A percentile compares a stretch with the other conserved stretches of the same genome.
Evolutionary conservation across 768 basidiomycete genomes (phyloP).

Genomic region (Pleurotus ostreatus): DNA sequence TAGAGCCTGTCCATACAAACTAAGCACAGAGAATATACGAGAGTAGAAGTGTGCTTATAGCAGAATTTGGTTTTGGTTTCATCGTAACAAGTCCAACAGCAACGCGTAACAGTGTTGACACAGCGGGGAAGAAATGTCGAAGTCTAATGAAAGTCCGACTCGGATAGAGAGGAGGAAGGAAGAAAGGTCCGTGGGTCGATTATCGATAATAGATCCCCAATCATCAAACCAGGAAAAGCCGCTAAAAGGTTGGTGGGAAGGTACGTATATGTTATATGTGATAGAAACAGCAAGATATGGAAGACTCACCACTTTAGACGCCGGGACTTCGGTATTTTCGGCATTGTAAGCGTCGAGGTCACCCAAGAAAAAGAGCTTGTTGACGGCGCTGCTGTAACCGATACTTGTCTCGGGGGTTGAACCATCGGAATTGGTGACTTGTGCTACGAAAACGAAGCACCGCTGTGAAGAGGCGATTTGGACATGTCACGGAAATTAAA

Average conservation of each 20-base stretch:
- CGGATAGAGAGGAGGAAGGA: background rate
- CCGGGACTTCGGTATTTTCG: slow-evolving; percentile 12
- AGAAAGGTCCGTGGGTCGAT: background rate
- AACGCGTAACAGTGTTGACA: no score
- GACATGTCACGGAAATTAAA: no score
- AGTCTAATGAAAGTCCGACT: background rate
- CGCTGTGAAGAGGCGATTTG: no score
- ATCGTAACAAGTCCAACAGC: no score
- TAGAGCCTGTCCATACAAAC: no score
- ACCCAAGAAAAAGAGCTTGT: slow-evolving; percentile 39
- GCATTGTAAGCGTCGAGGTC: slow-evolving; percentile 37
- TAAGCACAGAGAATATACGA: no score
- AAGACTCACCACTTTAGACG: slow-evolving; percentile 8
- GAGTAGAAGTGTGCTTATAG: no score
- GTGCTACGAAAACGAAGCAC: slow-evolving; percentile 24
- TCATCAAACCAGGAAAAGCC: slow-evolving; percentile 9
- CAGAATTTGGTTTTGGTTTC: no score
- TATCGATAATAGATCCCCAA: background rate
- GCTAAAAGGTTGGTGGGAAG: background rate
- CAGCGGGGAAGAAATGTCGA: no score
- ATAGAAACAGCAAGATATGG: background rate
- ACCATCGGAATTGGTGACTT: slow-evolving; percentile 43
- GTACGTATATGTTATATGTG: background rate
- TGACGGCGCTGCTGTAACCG: slow-evolving; percentile 35
- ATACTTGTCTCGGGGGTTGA: slow-evolving; percentile 32